These are phyloP conservation scores for Cinnamomum micranthum DNA, from an alignment of 164 flowering plant genomes.

Conservation along the genomic window DNA sequence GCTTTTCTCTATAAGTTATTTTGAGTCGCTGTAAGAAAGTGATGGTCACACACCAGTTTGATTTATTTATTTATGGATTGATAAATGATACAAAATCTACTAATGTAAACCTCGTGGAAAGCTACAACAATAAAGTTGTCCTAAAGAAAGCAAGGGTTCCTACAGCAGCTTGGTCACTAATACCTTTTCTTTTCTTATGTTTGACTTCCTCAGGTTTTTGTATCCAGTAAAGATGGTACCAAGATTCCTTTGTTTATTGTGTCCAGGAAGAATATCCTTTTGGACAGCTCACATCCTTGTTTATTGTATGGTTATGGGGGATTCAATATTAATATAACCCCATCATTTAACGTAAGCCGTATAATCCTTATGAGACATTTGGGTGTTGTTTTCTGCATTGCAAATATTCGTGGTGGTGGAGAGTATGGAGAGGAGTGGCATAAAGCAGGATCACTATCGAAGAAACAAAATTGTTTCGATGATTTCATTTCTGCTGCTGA, in stretches of 20 bases:
- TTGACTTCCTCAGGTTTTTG: slow-evolving; percentile 60
- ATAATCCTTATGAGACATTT: slow-evolving; percentile 69
- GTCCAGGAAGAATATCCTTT: slow-evolving; percentile 55
- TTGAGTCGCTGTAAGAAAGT: too few species aligned
- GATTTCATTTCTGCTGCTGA: slow-evolving; percentile 91
- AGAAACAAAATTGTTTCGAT: slow-evolving; percentile 96
- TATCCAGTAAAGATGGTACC: slow-evolving; percentile 87
- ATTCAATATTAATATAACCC: slow-evolving; percentile 87
- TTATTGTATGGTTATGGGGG: slow-evolving; percentile 96
- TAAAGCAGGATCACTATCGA: slow-evolving; percentile 84
- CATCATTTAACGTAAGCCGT: slow-evolving; percentile 69
- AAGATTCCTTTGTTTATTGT: slow-evolving; percentile 88
- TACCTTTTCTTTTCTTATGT: neutral
- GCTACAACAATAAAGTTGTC: too few species aligned
- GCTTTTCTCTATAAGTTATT: too few species aligned
- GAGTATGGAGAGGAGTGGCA: slow-evolving; percentile 99
- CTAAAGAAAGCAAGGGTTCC: neutral
- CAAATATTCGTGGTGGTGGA: slow-evolving; percentile 99
- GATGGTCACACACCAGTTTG: too few species aligned
- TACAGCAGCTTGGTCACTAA: neutral
- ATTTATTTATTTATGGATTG: too few species aligned
- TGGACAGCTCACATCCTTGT: slow-evolving; percentile 94
- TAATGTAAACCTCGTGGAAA: too few species aligned
- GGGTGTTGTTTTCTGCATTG: slow-evolving; percentile 75
- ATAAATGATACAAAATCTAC: too few species aligned